These are phyloP conservation scores for Pseudogymnoascus sp. DNA, from an alignment of 2,329 filamentous ascomycete species.

Conservation along the genomic window DNA sequence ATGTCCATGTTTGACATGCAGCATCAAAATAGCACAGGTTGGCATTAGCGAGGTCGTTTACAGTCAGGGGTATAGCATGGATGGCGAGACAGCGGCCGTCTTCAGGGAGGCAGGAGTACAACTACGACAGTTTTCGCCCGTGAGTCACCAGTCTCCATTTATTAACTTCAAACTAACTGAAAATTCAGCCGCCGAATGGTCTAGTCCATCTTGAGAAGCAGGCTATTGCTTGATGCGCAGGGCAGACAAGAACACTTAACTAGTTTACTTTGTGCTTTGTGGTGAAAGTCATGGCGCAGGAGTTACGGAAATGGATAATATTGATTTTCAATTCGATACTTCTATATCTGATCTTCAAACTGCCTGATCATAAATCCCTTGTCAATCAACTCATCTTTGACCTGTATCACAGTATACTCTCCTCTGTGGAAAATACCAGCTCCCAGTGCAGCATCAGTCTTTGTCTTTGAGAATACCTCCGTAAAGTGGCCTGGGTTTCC, in stretches of 20 bases:
- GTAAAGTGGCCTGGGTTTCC: constrained; percentile 81
- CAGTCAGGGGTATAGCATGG: constrained; percentile 90
- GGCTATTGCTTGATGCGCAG: not conserved
- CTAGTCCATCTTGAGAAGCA: constrained; percentile 51
- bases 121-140: constrained; percentile 79
- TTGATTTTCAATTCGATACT: not conserved
- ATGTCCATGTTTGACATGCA: constrained; percentile 94
- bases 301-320: not conserved
- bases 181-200: constrained; percentile 50
- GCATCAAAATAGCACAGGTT: constrained; percentile 96
- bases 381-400: constrained; percentile 71
- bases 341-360: constrained; percentile 44
- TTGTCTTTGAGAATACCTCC: constrained; percentile 79
- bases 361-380: constrained; percentile 70
- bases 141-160: constrained; percentile 36
- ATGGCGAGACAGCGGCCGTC: constrained; percentile 71
- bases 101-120: constrained; percentile 76
- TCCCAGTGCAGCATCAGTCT: constrained; percentile 84
- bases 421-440: constrained; percentile 96
- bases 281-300: not conserved
- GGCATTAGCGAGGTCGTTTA: constrained; percentile 95
- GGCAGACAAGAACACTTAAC: not conserved
- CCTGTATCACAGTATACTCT: constrained; percentile 89
- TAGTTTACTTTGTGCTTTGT: not conserved
- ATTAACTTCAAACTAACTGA: constrained; percentile 14